Evolutionary conservation across 805 yeast genomes (phyloP).

Genomic region (Metschnikowia rubicola): DNA sequence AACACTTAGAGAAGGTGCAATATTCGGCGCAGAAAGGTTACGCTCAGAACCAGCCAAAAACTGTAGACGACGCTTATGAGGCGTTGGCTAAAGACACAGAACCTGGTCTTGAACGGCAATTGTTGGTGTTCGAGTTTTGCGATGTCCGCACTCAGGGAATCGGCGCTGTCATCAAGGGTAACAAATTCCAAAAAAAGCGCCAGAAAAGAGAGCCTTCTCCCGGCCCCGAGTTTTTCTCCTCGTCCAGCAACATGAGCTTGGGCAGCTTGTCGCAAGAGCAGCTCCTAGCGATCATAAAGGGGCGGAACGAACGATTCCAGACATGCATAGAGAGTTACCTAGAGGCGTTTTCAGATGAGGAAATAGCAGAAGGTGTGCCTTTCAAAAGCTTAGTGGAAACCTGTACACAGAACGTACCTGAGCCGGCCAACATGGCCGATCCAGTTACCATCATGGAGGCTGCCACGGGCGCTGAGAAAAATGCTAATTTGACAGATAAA

Average conservation of each 20-base stretch:
- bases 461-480: background rate
- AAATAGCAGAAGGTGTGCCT: slow-evolving; percentile 34
- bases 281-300: slow-evolving; percentile 56
- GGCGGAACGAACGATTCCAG: slow-evolving; percentile 53
- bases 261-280: slow-evolving; percentile 54
- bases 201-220: slow-evolving; percentile 1
- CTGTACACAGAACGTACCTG: slow-evolving; percentile 45
- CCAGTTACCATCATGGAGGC: slow-evolving; percentile 49
- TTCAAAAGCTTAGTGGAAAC: slow-evolving; percentile 34
- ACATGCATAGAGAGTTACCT: slow-evolving; percentile 17
- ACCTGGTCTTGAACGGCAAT: slow-evolving; percentile 46
- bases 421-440: slow-evolving; percentile 48
- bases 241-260: slow-evolving; percentile 42
- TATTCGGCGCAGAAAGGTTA: slow-evolving; percentile 36
- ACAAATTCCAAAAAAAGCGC: slow-evolving; percentile 7
- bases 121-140: slow-evolving; percentile 71
- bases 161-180: slow-evolving; percentile 29
- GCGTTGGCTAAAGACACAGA: slow-evolving; percentile 49
- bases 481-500: slow-evolving; percentile 7
- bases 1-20: slow-evolving; percentile 42
- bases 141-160: slow-evolving; percentile 61
- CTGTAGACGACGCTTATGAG: slow-evolving; percentile 51
- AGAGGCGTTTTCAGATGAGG: slow-evolving; percentile 22
- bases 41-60: slow-evolving; percentile 27
- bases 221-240: slow-evolving; percentile 24